A percentile compares a stretch with the other conserved stretches of the same genome.
Conservation (phyloP, 2,329 filamentous ascomycete species). For the Exophiala phaeomuriformis region DNA sequence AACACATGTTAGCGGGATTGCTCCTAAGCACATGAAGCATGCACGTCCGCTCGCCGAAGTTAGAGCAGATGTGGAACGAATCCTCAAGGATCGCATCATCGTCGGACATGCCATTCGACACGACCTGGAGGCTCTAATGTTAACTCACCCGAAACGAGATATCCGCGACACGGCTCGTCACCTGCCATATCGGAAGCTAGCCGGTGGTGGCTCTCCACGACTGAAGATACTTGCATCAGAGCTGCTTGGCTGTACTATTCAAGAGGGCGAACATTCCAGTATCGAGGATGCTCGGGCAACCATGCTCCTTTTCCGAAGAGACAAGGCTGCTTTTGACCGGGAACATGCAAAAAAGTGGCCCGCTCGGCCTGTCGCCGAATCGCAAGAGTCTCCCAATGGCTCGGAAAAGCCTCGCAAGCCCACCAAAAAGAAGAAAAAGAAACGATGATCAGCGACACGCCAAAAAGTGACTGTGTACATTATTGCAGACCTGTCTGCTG, state of each 20-base stretch:
- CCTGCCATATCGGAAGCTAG: slow-evolving; percentile 60
- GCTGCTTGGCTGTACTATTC: slow-evolving; percentile 53
- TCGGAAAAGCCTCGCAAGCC: slow-evolving; percentile 31
- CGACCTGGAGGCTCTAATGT: slow-evolving; percentile 63
- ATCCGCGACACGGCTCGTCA: slow-evolving; percentile 80
- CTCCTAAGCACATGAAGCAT: slow-evolving; percentile 61
- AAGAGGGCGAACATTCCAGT: slow-evolving; percentile 54
- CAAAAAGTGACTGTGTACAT: not conserved
- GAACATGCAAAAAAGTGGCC: slow-evolving; percentile 58
- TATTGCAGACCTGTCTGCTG: too few relatives aligned
- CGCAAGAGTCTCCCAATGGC: not conserved
- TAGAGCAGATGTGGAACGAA: slow-evolving; percentile 60
- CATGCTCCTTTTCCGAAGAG: slow-evolving; percentile 78
- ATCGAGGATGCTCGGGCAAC: slow-evolving; percentile 76
- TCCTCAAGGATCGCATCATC: slow-evolving; percentile 65
- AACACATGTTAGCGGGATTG: slow-evolving; percentile 76
- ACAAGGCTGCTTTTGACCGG: slow-evolving; percentile 78
- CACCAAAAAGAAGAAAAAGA: slow-evolving; percentile 42
- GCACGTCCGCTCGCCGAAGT: slow-evolving; percentile 70
- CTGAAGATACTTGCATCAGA: slow-evolving; percentile 51
- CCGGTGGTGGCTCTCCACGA: slow-evolving; percentile 44
- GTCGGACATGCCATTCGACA: slow-evolving; percentile 80
- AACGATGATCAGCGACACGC: slow-evolving; percentile 31
- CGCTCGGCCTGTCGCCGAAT: slow-evolving; percentile 2
- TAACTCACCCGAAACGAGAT: slow-evolving; percentile 71